Base-by-base conservation (phyloP, 192 early-diverging fungal species). In the Mortierella claussenii region DNA sequence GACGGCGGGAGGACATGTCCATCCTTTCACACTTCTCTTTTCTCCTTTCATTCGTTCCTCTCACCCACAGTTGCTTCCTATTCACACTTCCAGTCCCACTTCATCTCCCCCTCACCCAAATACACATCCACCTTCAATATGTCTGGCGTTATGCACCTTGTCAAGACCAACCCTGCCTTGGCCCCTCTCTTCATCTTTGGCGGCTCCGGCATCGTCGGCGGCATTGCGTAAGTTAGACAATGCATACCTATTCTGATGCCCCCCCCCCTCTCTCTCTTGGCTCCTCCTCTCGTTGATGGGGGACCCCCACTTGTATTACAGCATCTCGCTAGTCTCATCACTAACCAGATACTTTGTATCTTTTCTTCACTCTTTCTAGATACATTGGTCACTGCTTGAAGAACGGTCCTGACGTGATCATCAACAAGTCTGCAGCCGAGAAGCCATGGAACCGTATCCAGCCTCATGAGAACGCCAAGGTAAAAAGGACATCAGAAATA, bases 391-490 rank as follows among this genome's bases (percentile, higher is more conserved):
- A 79, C 61, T 68, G 66, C 44, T 54, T 79, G 55, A 40, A n/a
- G 17, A 79, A 68, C 47, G 68, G 68, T 32, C 76, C 76, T 30
- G 76, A 79, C 44, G 76, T 79, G 20, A 59, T 69, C 26, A 79
- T 79, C 52, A 79, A 79, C 67, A 79, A 79, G 55, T 26, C 76
- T 36, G 67, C 66, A 24, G 42, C 66, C 17, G 53, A 65, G 48
- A 68, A 79, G 56, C 76, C 76, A 60, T 79, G 76, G 76, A 62
- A 79, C 48, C 76, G 76, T 6, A 79, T 79, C 52, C 76, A 79
- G 55, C 67, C 66, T 26, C 76, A 79, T 26, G 76, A 79, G 49
- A 79, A 79, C 63, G 65, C 76, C 40, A 79, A 79, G 76, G 76
- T 79, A 69, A 28, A 4, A 5, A 32, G 12, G 27, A 44, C 6